Percentiles rank a stretch among this genome's conserved stretches.
Conservation (phyloP, 2,329 filamentous ascomycete genomes). For the Epichloe gansuensis region DNA sequence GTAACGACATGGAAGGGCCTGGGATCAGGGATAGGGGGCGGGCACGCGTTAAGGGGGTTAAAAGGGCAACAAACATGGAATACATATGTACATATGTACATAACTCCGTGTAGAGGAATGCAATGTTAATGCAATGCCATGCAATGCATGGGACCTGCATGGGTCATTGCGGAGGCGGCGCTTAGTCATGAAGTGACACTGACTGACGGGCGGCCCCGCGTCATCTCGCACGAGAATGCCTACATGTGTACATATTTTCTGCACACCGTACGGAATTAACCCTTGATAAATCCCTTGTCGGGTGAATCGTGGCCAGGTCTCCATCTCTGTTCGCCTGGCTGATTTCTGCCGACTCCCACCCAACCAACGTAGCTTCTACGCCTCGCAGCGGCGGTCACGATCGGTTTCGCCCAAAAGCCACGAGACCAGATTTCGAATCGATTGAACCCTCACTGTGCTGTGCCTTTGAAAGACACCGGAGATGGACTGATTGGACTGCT, state of each 20-base stretch:
- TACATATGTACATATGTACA: too few species aligned
- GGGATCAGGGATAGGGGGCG: neutral
- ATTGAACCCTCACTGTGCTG: slow-evolving; percentile 8
- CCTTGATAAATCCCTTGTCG: too few species aligned
- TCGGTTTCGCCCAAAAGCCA: slow-evolving; percentile 6
- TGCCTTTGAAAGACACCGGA: slow-evolving; percentile 6
- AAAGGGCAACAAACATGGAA: too few species aligned
- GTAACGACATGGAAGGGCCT: neutral
- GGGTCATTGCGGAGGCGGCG: neutral
- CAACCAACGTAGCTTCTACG: neutral
- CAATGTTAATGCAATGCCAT: neutral
- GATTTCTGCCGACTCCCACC: neutral
- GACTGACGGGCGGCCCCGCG: too few species aligned
- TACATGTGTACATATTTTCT: too few species aligned
- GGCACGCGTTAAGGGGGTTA: neutral
- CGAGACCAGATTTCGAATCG: slow-evolving; percentile 7
- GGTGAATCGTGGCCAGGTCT: too few species aligned
- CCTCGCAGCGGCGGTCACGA: neutral
- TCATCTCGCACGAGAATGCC: too few species aligned
- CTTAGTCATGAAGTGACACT: neutral
- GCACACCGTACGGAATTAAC: too few species aligned
- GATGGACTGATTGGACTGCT: slow-evolving; percentile 3
- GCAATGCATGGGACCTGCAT: neutral
- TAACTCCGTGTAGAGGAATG: too few species aligned
- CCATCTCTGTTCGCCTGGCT: too few species aligned